Base-by-base conservation (phyloP, 371 early-diverging fungal genomes). In the Syncephalastrum racemosum region DNA sequence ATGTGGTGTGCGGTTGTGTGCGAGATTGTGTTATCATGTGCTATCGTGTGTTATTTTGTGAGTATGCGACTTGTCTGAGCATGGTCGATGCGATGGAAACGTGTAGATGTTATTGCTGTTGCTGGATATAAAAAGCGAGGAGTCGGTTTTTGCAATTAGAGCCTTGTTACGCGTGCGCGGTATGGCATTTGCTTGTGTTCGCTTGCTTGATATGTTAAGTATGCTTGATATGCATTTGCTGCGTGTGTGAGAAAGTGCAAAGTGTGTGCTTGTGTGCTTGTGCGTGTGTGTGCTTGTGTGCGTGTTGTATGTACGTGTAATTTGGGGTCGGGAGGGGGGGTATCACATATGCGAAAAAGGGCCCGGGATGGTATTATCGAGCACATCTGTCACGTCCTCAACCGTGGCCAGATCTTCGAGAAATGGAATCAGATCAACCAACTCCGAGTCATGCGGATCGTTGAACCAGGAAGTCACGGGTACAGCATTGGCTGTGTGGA, bases 391-490 rank as follows among this genome's bases (percentile, higher is more conserved):
- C 20, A 67, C 66, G 60, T 72, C 62, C n/a, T 67, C 61, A 14
- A 65, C 66, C 40, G 50, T 56, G 12, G 68, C 58, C 10, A 68
- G 48, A 24, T 72, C 66, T 60, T 89, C 90, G 59, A 97, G 71
- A 75, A 96, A 95, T 13, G 93, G 92, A 49, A 94, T 87, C 54
- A 97, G 74, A 58, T 97, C 96, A 62, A 88, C 71, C 59, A 97
- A 74, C 74, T 95, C 96, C 16, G 92, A 89, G 64, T 96, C 97
- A 64, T 92, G 90, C n/a, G 87, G 89, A 69, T 97, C 96, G 64
- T 92, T 91, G 70, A 95, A 94, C 97, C 97, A 97, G 13, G 88
- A 84, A 14, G 92, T 87, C 51, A 97, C 91, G 12, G 95, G 95
- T 6, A 97, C 90, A 24, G 95, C 97, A 71, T 97, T 97, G 45